Conservation (phyloP, 1,284 basidiomycete genomes). For the Boletellus deceptivus region DNA sequence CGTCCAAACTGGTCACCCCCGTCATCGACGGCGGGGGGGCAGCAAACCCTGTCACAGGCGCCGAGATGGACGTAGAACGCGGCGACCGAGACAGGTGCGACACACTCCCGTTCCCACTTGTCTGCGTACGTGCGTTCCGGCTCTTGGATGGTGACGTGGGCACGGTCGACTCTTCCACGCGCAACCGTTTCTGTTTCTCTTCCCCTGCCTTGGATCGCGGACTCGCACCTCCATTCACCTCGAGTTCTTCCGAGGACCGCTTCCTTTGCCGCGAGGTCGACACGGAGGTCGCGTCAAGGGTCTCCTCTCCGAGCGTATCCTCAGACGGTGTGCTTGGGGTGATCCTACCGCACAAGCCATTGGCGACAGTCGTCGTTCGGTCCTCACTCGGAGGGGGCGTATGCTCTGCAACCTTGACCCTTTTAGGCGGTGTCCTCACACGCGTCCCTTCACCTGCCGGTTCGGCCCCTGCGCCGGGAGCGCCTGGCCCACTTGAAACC, state of each 20-base stretch:
- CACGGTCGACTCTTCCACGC: constrained; percentile 21
- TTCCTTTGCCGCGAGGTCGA: constrained; percentile 29
- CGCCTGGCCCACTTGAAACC: not conserved
- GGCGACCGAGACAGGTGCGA: constrained; percentile 11
- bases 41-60: constrained; percentile 10
- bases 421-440: constrained; percentile 31
- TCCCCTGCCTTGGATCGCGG: constrained; percentile 13
- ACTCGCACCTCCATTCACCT: constrained; percentile 11
- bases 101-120: not conserved
- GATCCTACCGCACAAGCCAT: not conserved
- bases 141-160: constrained; percentile 8
- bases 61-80: not conserved
- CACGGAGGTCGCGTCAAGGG: not conserved
- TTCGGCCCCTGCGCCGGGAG: not conserved
- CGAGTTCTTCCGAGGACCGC: constrained; percentile 34
- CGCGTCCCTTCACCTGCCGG: constrained; percentile 9
- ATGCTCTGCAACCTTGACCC: constrained; percentile 19
- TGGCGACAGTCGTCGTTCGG: not conserved
- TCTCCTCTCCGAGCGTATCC: not conserved
- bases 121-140: not conserved
- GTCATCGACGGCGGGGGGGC: constrained; percentile 21
- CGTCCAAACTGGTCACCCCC: constrained; percentile 13
- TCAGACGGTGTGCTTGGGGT: constrained; percentile 1
- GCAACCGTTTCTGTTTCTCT: constrained; percentile 31
- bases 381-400: constrained; percentile 8